These are phyloP conservation scores for Metschnikowia vanudenii DNA, from an alignment of 805 yeast species.

Conservation along the genomic window DNA sequence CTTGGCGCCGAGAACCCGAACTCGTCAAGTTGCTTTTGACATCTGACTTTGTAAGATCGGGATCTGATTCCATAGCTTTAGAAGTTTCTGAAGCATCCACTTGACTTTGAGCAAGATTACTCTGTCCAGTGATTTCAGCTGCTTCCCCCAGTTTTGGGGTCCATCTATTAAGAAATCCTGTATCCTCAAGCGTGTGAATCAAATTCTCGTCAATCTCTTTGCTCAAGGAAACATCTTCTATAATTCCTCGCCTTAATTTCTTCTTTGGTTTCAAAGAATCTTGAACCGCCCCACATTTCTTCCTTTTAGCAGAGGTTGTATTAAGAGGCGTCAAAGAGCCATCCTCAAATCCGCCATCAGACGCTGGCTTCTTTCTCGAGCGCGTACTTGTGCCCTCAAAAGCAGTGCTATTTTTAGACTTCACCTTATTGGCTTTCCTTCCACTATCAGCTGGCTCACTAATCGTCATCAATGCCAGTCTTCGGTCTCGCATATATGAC, in stretches of 20 bases:
- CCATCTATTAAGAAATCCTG: background rate
- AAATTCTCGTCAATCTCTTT: background rate
- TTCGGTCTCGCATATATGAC: slow-evolving; percentile 5
- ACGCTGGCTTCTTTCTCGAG: background rate
- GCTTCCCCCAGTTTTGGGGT: background rate
- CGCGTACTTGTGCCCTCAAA: background rate
- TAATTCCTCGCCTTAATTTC: slow-evolving; percentile 6
- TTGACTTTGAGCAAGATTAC: background rate
- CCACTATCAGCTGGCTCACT: background rate
- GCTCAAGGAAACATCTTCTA: slow-evolving; percentile 5
- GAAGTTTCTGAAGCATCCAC: background rate
- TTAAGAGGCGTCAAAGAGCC: background rate
- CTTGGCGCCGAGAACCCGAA: background rate
- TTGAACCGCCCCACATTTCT: background rate
- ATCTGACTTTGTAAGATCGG: background rate
- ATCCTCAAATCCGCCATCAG: background rate
- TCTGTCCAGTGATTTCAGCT: background rate
- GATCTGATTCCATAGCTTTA: background rate
- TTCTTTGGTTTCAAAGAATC: background rate
- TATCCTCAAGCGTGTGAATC: background rate
- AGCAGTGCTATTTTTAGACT: background rate
- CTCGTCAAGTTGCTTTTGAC: background rate
- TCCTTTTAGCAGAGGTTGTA: background rate
- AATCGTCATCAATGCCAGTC: slow-evolving; percentile 4
- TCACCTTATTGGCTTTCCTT: background rate